Evolutionary conservation across 306 rosid species (phyloP).

Genomic region (Malus fusca): DNA sequence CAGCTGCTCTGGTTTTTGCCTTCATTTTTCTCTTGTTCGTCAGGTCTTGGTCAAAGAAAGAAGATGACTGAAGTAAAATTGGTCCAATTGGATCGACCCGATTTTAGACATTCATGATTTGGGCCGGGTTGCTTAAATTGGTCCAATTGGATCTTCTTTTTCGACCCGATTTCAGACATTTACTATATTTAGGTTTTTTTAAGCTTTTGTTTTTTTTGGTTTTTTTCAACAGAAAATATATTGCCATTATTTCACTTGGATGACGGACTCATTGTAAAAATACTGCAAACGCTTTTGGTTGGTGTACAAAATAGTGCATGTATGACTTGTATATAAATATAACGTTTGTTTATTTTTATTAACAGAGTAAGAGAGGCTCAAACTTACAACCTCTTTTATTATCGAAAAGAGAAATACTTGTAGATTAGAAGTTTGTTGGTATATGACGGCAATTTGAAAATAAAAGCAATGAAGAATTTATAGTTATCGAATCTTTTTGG

Average conservation of each 20-base stretch:
- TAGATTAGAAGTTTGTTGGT: no score
- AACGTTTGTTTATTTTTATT: background rate
- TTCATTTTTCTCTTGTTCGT: constrained; percentile 29
- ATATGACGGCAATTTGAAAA: background rate
- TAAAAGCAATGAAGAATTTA: background rate
- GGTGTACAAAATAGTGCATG: background rate
- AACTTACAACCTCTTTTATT: no score
- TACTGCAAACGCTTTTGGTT: background rate
- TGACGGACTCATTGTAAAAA: background rate
- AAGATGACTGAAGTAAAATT: constrained; percentile 18
- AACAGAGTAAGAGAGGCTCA: no score
- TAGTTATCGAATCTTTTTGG: background rate
- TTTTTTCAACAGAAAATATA: no score
- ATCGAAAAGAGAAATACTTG: background rate
- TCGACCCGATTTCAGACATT: no score
- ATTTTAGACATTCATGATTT: no score
- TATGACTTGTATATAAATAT: background rate
- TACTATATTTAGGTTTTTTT: no score
- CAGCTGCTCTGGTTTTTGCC: constrained; percentile 34
- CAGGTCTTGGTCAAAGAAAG: constrained; percentile 46
- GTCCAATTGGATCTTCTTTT: background rate
- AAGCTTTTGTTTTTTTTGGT: background rate
- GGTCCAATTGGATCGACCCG: background rate
- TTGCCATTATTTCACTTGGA: background rate
- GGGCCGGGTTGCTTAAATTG: background rate